These are phyloP conservation scores for Symbiodinium natans DNA, from an alignment of 73 alveolate genomes.

Conservation along the genomic window DNA sequence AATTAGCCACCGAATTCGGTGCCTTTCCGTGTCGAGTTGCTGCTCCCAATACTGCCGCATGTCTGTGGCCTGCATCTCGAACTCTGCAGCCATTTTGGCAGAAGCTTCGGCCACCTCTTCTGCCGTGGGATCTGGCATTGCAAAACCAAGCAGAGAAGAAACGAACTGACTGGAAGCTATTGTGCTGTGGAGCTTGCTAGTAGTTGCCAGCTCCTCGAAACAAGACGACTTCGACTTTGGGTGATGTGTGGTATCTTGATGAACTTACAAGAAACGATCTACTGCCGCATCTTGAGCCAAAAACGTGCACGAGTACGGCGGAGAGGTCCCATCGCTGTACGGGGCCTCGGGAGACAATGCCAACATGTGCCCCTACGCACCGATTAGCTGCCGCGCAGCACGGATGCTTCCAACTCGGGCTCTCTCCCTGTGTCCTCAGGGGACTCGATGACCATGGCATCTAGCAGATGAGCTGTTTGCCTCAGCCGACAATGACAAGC, in stretches of 20 bases:
- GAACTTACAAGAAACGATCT: too few relatives aligned
- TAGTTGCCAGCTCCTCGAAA: background rate
- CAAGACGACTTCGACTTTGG: background rate
- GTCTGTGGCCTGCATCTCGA: constrained; percentile 59
- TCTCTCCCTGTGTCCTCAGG: background rate
- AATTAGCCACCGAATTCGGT: background rate
- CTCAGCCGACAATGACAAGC: background rate
- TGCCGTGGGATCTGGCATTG: constrained; percentile 52
- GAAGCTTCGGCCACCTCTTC: constrained; percentile 56
- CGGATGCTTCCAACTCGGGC: too few relatives aligned
- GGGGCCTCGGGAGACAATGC: too few relatives aligned
- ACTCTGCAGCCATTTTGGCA: constrained; percentile 40
- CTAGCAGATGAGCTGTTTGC: background rate
- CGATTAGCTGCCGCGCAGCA: too few relatives aligned
- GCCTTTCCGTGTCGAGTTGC: background rate
- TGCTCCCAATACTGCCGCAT: constrained; percentile 82
- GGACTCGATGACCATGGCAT: background rate
- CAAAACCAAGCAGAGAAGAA: background rate
- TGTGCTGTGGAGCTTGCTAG: background rate
- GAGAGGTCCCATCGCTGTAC: too few relatives aligned
- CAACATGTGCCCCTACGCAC: too few relatives aligned
- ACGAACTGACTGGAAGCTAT: background rate
- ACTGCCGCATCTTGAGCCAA: too few relatives aligned
- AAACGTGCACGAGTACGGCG: too few relatives aligned
- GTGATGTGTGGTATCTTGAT: too few relatives aligned